phyloP scores from a whole-genome alignment of 306 rosid genomes.

The Chamaecrista fasciculata region DNA sequence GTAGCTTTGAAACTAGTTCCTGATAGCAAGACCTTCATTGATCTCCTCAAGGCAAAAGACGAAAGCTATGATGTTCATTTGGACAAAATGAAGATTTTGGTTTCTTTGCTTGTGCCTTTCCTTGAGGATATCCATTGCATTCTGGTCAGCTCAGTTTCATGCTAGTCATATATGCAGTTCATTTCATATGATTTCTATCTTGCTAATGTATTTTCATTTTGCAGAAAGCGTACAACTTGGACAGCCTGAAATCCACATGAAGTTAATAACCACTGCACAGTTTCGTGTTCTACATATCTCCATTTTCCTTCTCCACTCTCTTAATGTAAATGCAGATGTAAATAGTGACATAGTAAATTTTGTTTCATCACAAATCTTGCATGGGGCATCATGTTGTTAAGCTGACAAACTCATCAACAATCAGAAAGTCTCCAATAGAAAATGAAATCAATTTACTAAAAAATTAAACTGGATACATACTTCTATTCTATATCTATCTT shows the following conservation, averaged over 20 bases:
- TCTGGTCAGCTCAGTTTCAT: slow-evolving; percentile 48
- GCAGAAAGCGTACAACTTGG: slow-evolving; percentile 66
- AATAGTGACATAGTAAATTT: slow-evolving; percentile 27
- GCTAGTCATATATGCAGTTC: background rate
- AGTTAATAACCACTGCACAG: slow-evolving; percentile 27
- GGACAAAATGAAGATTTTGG: slow-evolving; percentile 60
- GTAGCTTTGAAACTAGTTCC: slow-evolving; percentile 81
- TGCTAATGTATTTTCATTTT: slow-evolving; percentile 11
- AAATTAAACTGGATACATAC: background rate
- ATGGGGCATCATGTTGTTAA: background rate
- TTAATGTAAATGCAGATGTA: slow-evolving; percentile 21
- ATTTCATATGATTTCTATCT: slow-evolving; percentile 4
- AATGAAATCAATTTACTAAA: background rate
- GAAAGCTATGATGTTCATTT: slow-evolving; percentile 50
- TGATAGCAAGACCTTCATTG: slow-evolving; percentile 50
- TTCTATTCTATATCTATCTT: background rate
- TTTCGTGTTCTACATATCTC: slow-evolving; percentile 2
- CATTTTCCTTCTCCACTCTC: background rate
- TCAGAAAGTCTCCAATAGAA: background rate
- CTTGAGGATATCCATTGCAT: slow-evolving; percentile 68
- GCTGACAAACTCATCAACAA: background rate
- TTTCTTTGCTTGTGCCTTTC: slow-evolving; percentile 59
- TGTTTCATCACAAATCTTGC: background rate
- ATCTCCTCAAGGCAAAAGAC: slow-evolving; percentile 59
- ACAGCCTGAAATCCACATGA: slow-evolving; percentile 59